A percentile compares a stretch with the other conserved stretches of the same genome.
Evolutionary conservation across 2,329 filamentous ascomycete genomes (phyloP).

Genomic region (Akanthomyces dipterigenus): DNA sequence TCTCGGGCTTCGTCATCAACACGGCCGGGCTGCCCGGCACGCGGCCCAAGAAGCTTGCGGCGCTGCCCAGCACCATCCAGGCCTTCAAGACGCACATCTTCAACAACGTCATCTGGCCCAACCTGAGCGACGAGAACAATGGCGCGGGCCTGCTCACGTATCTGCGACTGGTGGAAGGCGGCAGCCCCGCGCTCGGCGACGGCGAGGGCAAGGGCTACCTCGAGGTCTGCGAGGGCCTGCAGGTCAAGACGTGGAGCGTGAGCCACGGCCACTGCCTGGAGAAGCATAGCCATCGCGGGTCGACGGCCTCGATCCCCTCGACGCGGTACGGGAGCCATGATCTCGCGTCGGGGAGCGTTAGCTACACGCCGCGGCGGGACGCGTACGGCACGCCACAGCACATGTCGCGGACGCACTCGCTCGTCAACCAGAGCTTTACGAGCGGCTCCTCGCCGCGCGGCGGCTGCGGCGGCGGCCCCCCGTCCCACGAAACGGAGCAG

Average conservation of each 20-base stretch:
- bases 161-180: conserved; percentile 79
- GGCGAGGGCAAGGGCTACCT: conserved; percentile 78
- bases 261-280: conserved; percentile 88
- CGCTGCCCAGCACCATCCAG: conserved; percentile 79
- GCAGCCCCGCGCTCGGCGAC: conserved; percentile 75
- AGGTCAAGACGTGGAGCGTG: conserved; percentile 79
- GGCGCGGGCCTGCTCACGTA: conserved; percentile 91
- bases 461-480: no score
- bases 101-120: conserved; percentile 97
- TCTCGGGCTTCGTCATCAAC: conserved; percentile 87
- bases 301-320: conserved; percentile 38
- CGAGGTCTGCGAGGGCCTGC: conserved; percentile 80
- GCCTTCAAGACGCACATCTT: conserved; percentile 93
- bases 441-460: conserved; percentile 18
- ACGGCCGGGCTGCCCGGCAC: conserved; percentile 78
- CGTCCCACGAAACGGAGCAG: conserved; percentile 32
- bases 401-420: conserved; percentile 19
- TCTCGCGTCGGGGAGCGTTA: conserved; percentile 25
- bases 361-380: conserved; percentile 22
- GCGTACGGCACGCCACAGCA: conserved; percentile 14
- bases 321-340: conserved; percentile 46
- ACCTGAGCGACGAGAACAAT: conserved; percentile 91
- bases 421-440: conserved; percentile 26
- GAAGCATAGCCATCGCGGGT: conserved; percentile 58
- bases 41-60: conserved; percentile 78